Base-by-base conservation (phyloP, 257 asterid species). In the Linderniella brevidens region DNA sequence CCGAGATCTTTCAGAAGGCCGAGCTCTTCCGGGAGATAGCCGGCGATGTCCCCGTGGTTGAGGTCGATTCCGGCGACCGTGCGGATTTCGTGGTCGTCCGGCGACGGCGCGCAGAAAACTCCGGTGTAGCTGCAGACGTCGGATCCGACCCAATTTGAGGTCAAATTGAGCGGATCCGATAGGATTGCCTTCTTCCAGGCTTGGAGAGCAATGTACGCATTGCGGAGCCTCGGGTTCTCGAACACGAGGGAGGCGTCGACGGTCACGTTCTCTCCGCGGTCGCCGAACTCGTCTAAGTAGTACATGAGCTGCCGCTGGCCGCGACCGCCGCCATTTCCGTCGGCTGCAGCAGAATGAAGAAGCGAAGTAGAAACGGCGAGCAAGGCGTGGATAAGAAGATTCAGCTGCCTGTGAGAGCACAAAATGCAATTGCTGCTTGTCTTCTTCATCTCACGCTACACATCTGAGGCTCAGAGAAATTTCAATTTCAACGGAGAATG, bases 1-100 rank as follows among this genome's bases (percentile, higher is more conserved):
- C 77, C 95, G 10, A 85, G 82, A 85, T 85, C 95, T n/a, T 69
- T 55, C 36, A 85, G 76, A 8, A 85, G 69, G 3, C 95, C 85
- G 13, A 85, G 82, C 60, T 84, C 95, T 40, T 75, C 92, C 0
- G 95, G 95, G 7, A 84, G 69, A 50, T 84, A 84, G 0, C 95
- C 95, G 0, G 95, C 95, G 53, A 85, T 85, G 61, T 85, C 95
- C 4, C 80, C 93, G 29, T 85, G 95, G 82, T 85, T 80, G 19
- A 80, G 80, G 59, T 85, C 95, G 42, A 85, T 78, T 37, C 80
- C 90, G 8, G 92, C 95, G 0, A 85, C 93, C 0, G 93, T 80
- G 3, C 57, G 68, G 48, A 80, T 54, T 0, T 61, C 57, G 2
- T 68, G 59, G 29, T 85, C 49, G 56, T 80, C 93, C 0, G 56